Base-by-base conservation (phyloP, 2,329 filamentous ascomycete genomes). In the Chrysosporium queenslandicum region DNA sequence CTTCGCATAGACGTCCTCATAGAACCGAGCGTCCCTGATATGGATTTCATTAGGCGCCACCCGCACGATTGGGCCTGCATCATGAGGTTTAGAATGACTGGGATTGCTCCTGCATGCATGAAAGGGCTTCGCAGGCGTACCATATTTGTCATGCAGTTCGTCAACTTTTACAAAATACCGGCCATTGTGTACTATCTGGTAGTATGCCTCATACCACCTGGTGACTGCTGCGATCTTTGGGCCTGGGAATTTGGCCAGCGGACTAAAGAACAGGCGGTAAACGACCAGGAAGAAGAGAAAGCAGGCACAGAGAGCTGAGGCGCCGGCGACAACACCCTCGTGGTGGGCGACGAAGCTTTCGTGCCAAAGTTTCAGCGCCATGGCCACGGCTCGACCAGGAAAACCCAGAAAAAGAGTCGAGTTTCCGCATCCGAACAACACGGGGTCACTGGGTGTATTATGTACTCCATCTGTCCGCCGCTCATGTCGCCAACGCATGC, bases 1-100 rank as follows among this genome's bases (percentile, higher is more conserved):
- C 18, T 23, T 40, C 37, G 37, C 37, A 23, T 40, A 12, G 2
- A 52, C 45, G 40, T 57, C 56, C 27, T 55, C 54, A 41, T 60
- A 63, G 21, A 59, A 29, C 6, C 51, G 30, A 5, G 42, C n/a
- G 8, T 66, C 64, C 20, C 58, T 57, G 54, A 66, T 58, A 49
- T 66, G 65, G 11, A 67, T 48, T 51, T 66, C 64, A 32, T 58
- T 57, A 2, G 64, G 65, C 50, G 57, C 59, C 43, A 66, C 65
- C 21, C 65, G 64, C 27, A 66, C 60, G 29, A 67, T 66, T 6
- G 64, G 64, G 14, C 64, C 63, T 64, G 46, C 8, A 29, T 6
- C 29, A 25, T 4, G n/a, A 37, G 27, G 27, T 16, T 16, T 9
- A 16, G n/a, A 4, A 3, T 34, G 32, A n/a, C 34, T 37, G 11